Base-by-base conservation (phyloP, 345 rosid species). In the Rhodamnia rubescens region DNA sequence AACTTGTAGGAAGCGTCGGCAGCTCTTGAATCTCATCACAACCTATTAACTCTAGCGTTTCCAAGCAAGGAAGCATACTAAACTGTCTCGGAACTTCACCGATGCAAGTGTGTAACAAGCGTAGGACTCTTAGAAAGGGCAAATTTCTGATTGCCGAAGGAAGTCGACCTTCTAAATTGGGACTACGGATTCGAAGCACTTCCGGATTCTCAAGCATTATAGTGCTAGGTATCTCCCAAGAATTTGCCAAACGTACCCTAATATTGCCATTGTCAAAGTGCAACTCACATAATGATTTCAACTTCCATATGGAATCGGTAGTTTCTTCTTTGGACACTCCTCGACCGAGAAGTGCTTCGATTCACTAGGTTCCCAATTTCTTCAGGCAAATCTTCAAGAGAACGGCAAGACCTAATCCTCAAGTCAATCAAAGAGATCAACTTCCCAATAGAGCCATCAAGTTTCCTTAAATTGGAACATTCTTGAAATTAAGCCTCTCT, bases 81-180 rank as follows among this genome's bases (percentile, higher is more conserved):
- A 12, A 58, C 27, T 2, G 69, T 58, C 69, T n/a, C 8, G 69
- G 69, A n/a, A 58, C 69, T 58, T n/a, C 69, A n/a, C 8, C 6
- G 0, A 58, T 12, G 32, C 2, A 0, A 58, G 32, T n/a, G 8
- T 0, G 0, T 4, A 0, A 0, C 69, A 58, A n/a, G 36, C 2
- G 0, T n/a, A 58, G 36, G 32, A 58, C 2, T 58, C 32, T 58
- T 13, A 58, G 13, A 58, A 0, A 5, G 29, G 36, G 69, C 8
- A 58, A 58, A n/a, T 29, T 58, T 58, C 69, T n/a, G 11, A 58
- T n/a, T n/a, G 36, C 1, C 9, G 18, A 58, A 0, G 36, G 8
- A n/a, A 58, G 69, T 12, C 2, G 0, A 58, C 69, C 36, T n/a
- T 0, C 6, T 26, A 58, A 58, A 58, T 49, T 49, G 51, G 13